Evolutionary conservation across 2,329 filamentous ascomycete species (phyloP).

Genomic region (Xylaria sp.): DNA sequence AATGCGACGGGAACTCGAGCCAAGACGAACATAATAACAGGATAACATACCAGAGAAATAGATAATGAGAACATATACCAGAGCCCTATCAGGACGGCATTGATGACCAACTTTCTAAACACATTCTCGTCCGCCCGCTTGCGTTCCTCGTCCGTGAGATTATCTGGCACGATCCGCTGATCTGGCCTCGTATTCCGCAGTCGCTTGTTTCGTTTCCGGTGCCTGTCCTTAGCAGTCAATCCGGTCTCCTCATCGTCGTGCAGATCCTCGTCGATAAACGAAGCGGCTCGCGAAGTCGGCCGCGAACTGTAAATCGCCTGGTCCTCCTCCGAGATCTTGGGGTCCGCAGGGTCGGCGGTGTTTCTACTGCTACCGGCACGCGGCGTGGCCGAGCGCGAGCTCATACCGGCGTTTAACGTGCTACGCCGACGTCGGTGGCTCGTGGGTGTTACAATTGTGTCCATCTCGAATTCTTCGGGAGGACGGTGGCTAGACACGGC

Average conservation of each 20-base stretch:
- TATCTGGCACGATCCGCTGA: conserved; percentile 59
- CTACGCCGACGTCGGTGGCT: conserved; percentile 52
- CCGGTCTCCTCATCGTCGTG: conserved; percentile 89
- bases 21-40: background rate
- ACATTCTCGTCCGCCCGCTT: conserved; percentile 72
- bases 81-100: conserved; percentile 72
- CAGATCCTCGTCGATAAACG: conserved; percentile 64
- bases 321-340: conserved; percentile 44
- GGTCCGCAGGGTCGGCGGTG: conserved; percentile 35
- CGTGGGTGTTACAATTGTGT: conserved; percentile 39
- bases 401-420: conserved; percentile 44
- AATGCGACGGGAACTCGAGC: background rate
- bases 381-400: conserved; percentile 24
- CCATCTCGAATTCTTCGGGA: conserved; percentile 51
- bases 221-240: conserved; percentile 67
- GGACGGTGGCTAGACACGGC: conserved; percentile 25
- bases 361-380: conserved; percentile 28
- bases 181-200: conserved; percentile 64
- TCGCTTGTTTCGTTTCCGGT: conserved; percentile 61
- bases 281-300: conserved; percentile 40
- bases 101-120: conserved; percentile 62
- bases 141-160: conserved; percentile 65
- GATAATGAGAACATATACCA: conserved; percentile 92
- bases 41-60: conserved; percentile 71
- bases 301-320: conserved; percentile 23